phyloP scores from a whole-genome alignment of 2,329 filamentous ascomycete genomes.

The Fusarium palustre region DNA sequence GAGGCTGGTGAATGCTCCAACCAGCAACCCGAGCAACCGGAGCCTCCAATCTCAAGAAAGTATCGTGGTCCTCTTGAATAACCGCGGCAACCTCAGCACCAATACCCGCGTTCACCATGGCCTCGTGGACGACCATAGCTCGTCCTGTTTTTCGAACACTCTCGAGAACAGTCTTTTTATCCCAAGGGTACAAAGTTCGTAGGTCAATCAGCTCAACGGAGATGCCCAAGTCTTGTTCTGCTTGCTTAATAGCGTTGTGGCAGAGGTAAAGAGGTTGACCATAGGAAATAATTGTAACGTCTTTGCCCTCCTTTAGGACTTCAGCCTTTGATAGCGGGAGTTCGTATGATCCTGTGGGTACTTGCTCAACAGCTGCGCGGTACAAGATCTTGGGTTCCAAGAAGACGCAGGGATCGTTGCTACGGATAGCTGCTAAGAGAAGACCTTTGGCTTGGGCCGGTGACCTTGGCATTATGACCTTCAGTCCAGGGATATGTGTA shows the following conservation, averaged over 20 bases:
- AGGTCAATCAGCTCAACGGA: conserved; percentile 88
- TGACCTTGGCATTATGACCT: conserved; percentile 87
- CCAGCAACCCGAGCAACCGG: conserved; percentile 87
- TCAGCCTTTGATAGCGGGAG: conserved; percentile 89
- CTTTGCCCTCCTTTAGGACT: conserved; percentile 80
- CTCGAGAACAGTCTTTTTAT: conserved; percentile 80
- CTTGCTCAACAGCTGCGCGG: conserved; percentile 90
- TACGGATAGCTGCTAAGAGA: conserved; percentile 78
- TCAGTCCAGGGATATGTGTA: conserved; percentile 85
- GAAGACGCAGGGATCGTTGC: conserved; percentile 90
- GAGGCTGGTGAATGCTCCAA: conserved; percentile 86
- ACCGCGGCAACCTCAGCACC: conserved; percentile 90
- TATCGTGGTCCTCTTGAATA: conserved; percentile 80
- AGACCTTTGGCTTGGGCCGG: conserved; percentile 91
- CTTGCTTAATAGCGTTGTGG: conserved; percentile 78
- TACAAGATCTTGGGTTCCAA: conserved; percentile 96
- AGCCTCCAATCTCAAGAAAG: conserved; percentile 85
- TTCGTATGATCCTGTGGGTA: conserved; percentile 83
- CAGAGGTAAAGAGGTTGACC: conserved; percentile 91
- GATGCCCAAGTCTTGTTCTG: conserved; percentile 79
- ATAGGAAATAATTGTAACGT: conserved; percentile 88
- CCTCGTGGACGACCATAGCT: conserved; percentile 90
- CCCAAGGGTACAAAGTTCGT: conserved; percentile 91
- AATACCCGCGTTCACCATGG: conserved; percentile 89
- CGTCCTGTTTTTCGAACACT: conserved; percentile 90